A percentile compares a stretch with the other conserved stretches of the same genome.
phyloP scores from a whole-genome alignment of 2,329 filamentous ascomycete genomes.

The Geosmithia morbida region DNA sequence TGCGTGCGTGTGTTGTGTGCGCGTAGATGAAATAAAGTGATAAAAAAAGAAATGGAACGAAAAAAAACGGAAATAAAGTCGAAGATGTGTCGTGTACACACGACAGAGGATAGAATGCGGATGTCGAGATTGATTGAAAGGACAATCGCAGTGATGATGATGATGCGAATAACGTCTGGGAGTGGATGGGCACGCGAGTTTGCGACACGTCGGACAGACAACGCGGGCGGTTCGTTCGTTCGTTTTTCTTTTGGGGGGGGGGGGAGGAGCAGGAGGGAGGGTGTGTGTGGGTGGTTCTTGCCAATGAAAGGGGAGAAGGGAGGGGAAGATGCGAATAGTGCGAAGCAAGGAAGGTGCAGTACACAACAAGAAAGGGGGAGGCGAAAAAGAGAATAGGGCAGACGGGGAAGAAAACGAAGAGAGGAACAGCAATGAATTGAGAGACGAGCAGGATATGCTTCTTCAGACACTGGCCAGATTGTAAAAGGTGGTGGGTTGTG shows the following conservation, averaged over 20 bases:
- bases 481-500: too few species aligned
- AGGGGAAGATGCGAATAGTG: not conserved
- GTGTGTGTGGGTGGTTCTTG: not conserved
- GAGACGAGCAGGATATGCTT: not conserved
- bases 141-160: not conserved
- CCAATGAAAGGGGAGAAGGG: not conserved
- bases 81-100: too few species aligned
- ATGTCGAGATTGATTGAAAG: not conserved
- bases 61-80: too few species aligned
- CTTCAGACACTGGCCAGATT: too few species aligned
- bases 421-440: not conserved
- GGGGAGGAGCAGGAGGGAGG: too few species aligned
- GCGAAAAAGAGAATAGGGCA: not conserved
- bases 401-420: too few species aligned
- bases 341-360: not conserved
- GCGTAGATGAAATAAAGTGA: too few species aligned
- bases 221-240: not conserved
- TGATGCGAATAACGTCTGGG: not conserved
- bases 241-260: not conserved
- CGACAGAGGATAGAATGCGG: too few species aligned
- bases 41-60: too few species aligned
- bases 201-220: not conserved
- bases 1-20: too few species aligned
- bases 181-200: not conserved
- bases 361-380: not conserved